Evolutionary conservation across 2,329 filamentous ascomycete genomes (phyloP).

Genomic region (Pestalotiopsis sp.): DNA sequence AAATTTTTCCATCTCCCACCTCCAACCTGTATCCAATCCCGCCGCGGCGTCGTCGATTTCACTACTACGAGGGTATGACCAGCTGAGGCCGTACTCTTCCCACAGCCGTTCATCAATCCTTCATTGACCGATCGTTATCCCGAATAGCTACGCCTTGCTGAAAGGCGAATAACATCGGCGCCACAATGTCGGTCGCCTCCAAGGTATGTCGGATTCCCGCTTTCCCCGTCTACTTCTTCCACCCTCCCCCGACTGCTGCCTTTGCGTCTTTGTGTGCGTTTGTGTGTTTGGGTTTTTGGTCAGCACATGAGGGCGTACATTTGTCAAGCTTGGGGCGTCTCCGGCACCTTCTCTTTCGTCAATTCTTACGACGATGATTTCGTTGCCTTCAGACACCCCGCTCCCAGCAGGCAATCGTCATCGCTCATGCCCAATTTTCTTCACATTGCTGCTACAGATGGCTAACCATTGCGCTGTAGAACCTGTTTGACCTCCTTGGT

Average conservation of each 20-base stretch:
- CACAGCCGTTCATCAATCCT: constrained; percentile 22
- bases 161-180: constrained; percentile 56
- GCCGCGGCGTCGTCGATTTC: constrained; percentile 21
- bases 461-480: constrained; percentile 56
- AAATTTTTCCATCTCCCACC: constrained; percentile 3
- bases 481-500: constrained; percentile 99
- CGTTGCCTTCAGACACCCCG: background rate
- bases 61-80: constrained; percentile 35
- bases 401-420: background rate
- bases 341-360: background rate
- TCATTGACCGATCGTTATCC: constrained; percentile 35
- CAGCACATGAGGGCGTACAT: background rate
- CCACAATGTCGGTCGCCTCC: constrained; percentile 65
- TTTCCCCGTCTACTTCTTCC: background rate
- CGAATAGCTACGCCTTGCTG: constrained; percentile 45
- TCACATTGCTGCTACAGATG: background rate
- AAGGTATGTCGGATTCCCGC: constrained; percentile 47
- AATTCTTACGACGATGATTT: background rate
- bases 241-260: background rate
- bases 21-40: constrained; percentile 5
- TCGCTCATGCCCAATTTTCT: background rate
- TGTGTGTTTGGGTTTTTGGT: background rate
- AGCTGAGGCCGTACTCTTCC: constrained; percentile 37
- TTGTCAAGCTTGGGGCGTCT: background rate
- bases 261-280: background rate